A percentile compares a stretch with the other conserved stretches of the same genome.
Evolutionary conservation across 108 stramenopile species (phyloP).

Genomic region (Schizochytrium sp.): DNA sequence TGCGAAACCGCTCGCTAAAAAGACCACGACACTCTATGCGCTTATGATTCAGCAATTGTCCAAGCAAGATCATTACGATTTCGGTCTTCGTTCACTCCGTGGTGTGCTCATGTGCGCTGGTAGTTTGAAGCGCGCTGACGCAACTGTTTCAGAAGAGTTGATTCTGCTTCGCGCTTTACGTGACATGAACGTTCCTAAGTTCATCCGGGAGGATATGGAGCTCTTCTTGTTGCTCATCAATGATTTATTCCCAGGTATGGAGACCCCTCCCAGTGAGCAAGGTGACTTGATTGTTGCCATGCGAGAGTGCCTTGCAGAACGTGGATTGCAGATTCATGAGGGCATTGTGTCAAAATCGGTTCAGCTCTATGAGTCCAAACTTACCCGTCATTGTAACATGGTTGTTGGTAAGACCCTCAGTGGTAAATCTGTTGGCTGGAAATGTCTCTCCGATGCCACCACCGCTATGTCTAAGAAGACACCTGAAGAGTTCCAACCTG

Average conservation of each 20-base stretch:
- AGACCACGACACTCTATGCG: constrained; percentile 79
- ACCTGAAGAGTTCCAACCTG: constrained; percentile 70
- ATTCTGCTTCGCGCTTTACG: constrained; percentile 81
- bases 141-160: constrained; percentile 75
- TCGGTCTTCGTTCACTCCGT: constrained; percentile 79
- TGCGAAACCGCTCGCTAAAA: constrained; percentile 78
- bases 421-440: constrained; percentile 79
- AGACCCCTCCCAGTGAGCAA: constrained; percentile 75
- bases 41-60: constrained; percentile 83
- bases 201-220: constrained; percentile 82
- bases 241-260: constrained; percentile 80
- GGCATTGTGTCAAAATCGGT: constrained; percentile 77
- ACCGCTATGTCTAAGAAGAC: constrained; percentile 67
- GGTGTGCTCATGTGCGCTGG: constrained; percentile 83
- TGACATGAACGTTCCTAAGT: constrained; percentile 85
- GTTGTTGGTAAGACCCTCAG: constrained; percentile 78
- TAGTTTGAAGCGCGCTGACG: constrained; percentile 77
- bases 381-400: constrained; percentile 85
- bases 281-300: constrained; percentile 70
- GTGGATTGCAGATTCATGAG: constrained; percentile 75
- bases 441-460: constrained; percentile 75
- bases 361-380: constrained; percentile 80
- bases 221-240: constrained; percentile 79
- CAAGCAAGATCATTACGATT: constrained; percentile 85
- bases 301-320: constrained; percentile 65